Evolutionary conservation across 352 stramenopile species (phyloP), one percentile per base, ranked within the genome.

Genomic region (Phytopythium chamaehyphon): DNA sequence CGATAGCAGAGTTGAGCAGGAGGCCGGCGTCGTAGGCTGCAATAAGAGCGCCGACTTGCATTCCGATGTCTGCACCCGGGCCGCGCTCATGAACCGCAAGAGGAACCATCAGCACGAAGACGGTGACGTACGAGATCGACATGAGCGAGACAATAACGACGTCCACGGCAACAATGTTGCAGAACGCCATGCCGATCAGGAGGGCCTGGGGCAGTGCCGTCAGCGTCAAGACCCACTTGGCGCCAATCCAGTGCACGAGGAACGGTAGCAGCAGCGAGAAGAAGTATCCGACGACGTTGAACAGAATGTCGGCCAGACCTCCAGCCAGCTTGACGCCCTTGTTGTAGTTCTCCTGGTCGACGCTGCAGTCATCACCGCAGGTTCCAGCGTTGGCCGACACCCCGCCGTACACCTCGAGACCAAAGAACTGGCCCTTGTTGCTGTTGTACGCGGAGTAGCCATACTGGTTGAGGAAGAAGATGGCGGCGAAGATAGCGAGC

Each of bases 41-140:
- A 57, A 76, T 77, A 22, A 77, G 48, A 2, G 70, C 66, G 4
- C 70, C 70, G 0, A 73, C 61, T 47, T 68, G 75, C 48, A 81
- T 64, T 12, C 70, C 70, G 15, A 76, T 50, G 6, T 67, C 51
- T 6, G 46, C 50, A 0, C 49, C 54, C 10, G 58, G 51, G 12
- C 70, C 70, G 15, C 67, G 61, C 0, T 71, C 66, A 48, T 76
- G 61, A 11, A 64, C 48, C 4, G 59, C 44, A 22, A 52, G 40
- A 15, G 56, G 51, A 23, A 59, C 68, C 12, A 74, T 51, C 38
- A 78, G 52, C 15, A 64, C 61, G 40, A 74, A 73, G 10, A 74
- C 21, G 1, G 55, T 62, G 4, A 61, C 22, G 36, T 78, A 64
- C 7, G 68, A 64, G 28, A 70, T 57, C 4, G 52, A 50, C 23